Evolutionary conservation across 192 early-diverging fungal genomes (phyloP), one percentile per base, ranked within the genome.

Genomic region (Backusella macrospora): DNA sequence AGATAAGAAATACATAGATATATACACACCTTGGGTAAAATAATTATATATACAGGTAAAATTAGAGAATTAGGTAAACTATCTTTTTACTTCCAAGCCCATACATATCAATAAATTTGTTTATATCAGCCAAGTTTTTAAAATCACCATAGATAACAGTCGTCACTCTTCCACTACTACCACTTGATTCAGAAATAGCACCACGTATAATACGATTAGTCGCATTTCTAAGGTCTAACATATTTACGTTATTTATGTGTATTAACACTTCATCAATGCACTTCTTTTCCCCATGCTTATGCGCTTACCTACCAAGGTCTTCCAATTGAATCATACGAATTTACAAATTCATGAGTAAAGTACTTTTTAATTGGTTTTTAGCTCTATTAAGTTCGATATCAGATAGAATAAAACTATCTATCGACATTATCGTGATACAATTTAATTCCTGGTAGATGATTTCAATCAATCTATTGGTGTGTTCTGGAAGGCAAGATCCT

Each of bases 291-390:
- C 92, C 95, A 73, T 92, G 85, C 1, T 85, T 86, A 42, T 86
- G 83, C 5, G 86, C 81, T 81, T 99, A 95, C 67, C 94, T 86
- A 16, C 93, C 95, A 46, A 99, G 76, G 73, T 97, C 96, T 79
- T 98, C 96, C 8, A 97, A 84, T 82, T 97, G 92, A 9, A 97
- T 94, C 86, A 93, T 88, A 43, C 93, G 89, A 76, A 87, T 92
- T 76, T 97, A 96, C 10, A 98, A 83, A 69, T 90, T 93, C 96
- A 99, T 98, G 47, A 98, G 85, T 40, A 99, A 83, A 70, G 88
- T 91, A 39, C 88, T 91, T 81, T 95, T 94, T 62, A 99, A 90
- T 82, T 97, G 96, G 86, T 96, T 97, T 81, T 97, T 98, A 18
- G 97, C 96, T 18, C 96, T 86, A 6, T 82, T 78, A 15, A 97